Percentiles rank a stretch among this genome's conserved stretches.
These are phyloP conservation scores for Sanghuangporus weigelae DNA, from an alignment of 1,284 basidiomycete genomes.

Conservation along the genomic window DNA sequence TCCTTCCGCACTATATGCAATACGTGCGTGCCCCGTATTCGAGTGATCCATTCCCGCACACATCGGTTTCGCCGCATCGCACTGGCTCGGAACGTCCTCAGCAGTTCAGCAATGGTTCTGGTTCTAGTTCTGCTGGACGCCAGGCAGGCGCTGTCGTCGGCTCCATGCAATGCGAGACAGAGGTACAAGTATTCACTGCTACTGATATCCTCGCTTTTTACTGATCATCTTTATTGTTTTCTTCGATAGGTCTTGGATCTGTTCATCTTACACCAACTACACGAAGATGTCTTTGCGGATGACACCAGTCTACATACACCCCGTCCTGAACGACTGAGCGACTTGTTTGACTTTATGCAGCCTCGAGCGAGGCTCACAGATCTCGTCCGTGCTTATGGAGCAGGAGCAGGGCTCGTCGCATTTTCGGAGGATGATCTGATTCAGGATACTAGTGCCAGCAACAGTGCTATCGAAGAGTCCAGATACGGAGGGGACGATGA, in stretches of 20 bases:
- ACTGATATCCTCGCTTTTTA: not conserved
- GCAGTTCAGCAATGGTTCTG: not conserved
- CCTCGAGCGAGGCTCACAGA: slow-evolving; percentile 14
- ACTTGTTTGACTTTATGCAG: slow-evolving; percentile 21
- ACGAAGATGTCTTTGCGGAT: slow-evolving; percentile 22
- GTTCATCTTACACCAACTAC: slow-evolving; percentile 20
- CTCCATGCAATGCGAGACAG: slow-evolving; percentile 20
- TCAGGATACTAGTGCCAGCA: not conserved
- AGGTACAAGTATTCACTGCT: not conserved
- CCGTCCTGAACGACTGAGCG: slow-evolving; percentile 19
- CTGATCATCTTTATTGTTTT: not conserved
- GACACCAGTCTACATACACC: slow-evolving; percentile 21
- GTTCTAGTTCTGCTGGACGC: not conserved
- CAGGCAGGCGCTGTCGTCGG: slow-evolving; percentile 11
- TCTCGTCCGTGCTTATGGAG: slow-evolving; percentile 14
- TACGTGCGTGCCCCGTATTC: slow-evolving; percentile 26
- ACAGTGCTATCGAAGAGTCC: not conserved
- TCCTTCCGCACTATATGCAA: slow-evolving; percentile 23
- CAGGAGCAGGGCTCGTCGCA: slow-evolving; percentile 8
- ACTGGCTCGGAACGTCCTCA: not conserved
- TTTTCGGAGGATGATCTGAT: not conserved
- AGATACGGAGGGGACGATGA: not conserved
- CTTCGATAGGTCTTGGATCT: slow-evolving; percentile 19
- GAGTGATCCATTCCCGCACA: slow-evolving; percentile 25
- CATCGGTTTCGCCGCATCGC: slow-evolving; percentile 15